Evolutionary conservation across 202 grass and related monocot genomes (phyloP), one percentile per base, ranked within the genome.

Genomic region (Bolboschoenoplectus hybrid): DNA sequence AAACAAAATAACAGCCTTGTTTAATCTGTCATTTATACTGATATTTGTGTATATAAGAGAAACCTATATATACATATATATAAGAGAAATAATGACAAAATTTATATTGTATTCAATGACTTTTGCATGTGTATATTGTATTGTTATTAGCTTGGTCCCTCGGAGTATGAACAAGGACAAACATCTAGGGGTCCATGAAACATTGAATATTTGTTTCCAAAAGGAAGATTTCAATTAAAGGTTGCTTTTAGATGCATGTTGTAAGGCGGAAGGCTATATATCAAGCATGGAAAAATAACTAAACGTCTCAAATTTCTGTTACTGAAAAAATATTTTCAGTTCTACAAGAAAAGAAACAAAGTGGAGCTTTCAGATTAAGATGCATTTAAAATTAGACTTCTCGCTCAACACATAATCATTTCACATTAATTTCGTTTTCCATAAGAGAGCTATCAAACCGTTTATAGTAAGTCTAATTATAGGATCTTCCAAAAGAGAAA

Each of bases 401-500:
- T n/a, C 47, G 19, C 11, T 74, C 26, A 74, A 16, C 50, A 0
- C 75, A 79, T 60, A 12, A 57, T 40, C 35, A 58, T 41, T 79
- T 79, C 53, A 41, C 13, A 58, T 60, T 40, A 49, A 74, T 79
- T 79, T 60, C 14, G 9, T 74, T 32, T 79, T 79, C 14, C 35
- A 60, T 57, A 36, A 56, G 50, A 19, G 2, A 5, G 14, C 75
- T 79, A 60, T n/a, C 38, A 7, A 41, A 41, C 14, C 16, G 13
- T 41, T 58, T 56, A 35, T 74, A 14, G 47, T 0, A 79, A 19
- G 75, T 43, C 35, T 10, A 79, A n/a, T 56, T 58, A 58, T 60
- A 79, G 74, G 52, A 60, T 41, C 11, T 76, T 79, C 51, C 53
- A 57, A n/a, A 57, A 79, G 17, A 19, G 16, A 12, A 60, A 5